Conservation (phyloP, 257 asterid genomes). For the Jacaranda mimosifolia region DNA sequence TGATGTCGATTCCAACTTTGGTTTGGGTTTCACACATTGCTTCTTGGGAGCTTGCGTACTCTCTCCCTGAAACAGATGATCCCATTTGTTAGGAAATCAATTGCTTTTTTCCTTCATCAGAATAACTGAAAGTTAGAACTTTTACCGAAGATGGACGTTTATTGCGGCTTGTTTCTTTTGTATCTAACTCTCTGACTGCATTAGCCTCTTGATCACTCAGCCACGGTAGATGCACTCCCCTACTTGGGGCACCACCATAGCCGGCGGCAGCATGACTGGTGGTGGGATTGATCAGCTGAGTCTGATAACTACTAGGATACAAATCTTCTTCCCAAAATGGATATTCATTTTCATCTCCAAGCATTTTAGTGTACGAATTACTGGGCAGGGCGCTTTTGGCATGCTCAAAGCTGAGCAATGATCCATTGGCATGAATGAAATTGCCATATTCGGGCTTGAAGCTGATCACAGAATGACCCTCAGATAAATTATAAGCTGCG, state of each 20-base stretch:
- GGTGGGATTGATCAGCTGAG: constrained; percentile 31
- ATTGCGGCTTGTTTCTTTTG: constrained; percentile 43
- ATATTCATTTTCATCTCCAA: constrained; percentile 48
- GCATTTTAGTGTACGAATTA: constrained; percentile 43
- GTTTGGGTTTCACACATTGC: constrained; percentile 66
- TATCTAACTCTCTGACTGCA: constrained; percentile 43
- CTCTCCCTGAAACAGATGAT: constrained; percentile 49
- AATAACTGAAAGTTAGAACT: not conserved
- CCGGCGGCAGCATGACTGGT: constrained; percentile 44
- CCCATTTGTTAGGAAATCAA: no score
- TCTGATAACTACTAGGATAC: constrained; percentile 36
- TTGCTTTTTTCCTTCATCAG: no score
- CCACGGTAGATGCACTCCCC: constrained; percentile 10
- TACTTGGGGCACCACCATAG: constrained; percentile 29
- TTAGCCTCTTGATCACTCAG: no score
- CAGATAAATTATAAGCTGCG: constrained; percentile 30
- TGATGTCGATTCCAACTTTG: constrained; percentile 45
- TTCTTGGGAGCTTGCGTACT: constrained; percentile 65
- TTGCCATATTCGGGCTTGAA: constrained; percentile 54
- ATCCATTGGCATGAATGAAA: constrained; percentile 50
- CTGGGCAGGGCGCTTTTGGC: constrained; percentile 40
- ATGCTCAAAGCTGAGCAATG: constrained; percentile 69
- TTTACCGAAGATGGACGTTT: constrained; percentile 72
- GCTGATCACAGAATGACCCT: constrained; percentile 61
- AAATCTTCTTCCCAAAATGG: constrained; percentile 68